Percentiles rank a stretch among this genome's conserved stretches.
phyloP scores from a whole-genome alignment of 495 filamentous ascomycete genomes.

The Aspergillus sclerotioniger region DNA sequence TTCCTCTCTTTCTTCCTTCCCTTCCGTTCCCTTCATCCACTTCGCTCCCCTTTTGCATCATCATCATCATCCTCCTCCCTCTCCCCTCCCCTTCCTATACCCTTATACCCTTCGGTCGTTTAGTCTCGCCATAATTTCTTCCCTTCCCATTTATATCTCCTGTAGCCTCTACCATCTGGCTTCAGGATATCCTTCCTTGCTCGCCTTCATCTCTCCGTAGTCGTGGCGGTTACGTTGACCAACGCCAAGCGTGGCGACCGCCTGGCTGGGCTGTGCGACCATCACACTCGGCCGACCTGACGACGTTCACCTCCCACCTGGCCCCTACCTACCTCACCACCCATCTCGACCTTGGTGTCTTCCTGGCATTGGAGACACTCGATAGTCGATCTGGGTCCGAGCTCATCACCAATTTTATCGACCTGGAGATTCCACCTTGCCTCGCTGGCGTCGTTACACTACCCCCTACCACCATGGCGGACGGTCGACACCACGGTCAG shows the following conservation, averaged over 20 bases:
- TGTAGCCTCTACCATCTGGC: background rate
- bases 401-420: conserved; percentile 9
- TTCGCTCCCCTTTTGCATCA: conserved; percentile 15
- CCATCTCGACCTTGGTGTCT: background rate
- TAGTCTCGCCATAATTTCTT: background rate
- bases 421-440: conserved; percentile 17
- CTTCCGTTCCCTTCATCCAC: conserved; percentile 10
- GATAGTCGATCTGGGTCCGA: background rate
- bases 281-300: conserved; percentile 16
- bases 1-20: conserved; percentile 10
- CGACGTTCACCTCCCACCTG: conserved; percentile 17
- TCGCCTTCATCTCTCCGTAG: background rate
- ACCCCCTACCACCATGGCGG: conserved; percentile 37
- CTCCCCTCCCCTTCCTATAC: conserved; percentile 13
- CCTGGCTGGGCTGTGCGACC: conserved; percentile 32
- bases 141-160: conserved; percentile 1
- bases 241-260: conserved; percentile 30
- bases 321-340: background rate
- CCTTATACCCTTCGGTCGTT: conserved; percentile 8
- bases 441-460: conserved; percentile 22
- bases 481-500: conserved; percentile 36
- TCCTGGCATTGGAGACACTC: background rate
- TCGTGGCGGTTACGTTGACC: conserved; percentile 22
- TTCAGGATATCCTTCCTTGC: conserved; percentile 4
- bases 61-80: conserved; percentile 9